phyloP scores from a whole-genome alignment of 2,329 filamentous ascomycete species.

The Rutstroemia sp. region DNA sequence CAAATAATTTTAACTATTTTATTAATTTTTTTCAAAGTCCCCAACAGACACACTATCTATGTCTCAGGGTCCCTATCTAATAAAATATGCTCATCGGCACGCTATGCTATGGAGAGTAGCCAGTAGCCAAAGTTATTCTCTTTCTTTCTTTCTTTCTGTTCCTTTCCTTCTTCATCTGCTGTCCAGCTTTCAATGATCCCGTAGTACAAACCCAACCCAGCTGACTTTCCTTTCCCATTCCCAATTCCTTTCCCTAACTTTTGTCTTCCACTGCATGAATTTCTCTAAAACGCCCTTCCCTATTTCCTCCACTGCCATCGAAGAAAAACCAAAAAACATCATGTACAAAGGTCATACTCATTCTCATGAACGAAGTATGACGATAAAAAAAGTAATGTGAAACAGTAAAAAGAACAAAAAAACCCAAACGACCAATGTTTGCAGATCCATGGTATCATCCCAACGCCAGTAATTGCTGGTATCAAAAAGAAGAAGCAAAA shows the following conservation, averaged over 20 bases:
- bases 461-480: constrained; percentile 19
- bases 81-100: too few relatives aligned
- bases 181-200: not conserved
- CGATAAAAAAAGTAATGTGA: not conserved
- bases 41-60: too few relatives aligned
- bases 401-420: constrained; percentile 8
- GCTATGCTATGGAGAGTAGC: too few relatives aligned
- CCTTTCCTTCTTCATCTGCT: too few relatives aligned
- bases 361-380: constrained; percentile 12
- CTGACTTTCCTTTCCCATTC: not conserved
- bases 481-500: constrained; percentile 16
- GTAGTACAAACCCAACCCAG: not conserved
- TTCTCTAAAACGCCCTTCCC: not conserved
- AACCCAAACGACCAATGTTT: constrained; percentile 8
- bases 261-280: not conserved
- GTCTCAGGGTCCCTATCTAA: too few relatives aligned
- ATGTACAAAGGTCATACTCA: not conserved
- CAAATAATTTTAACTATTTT: too few relatives aligned
- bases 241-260: not conserved
- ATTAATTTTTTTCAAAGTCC: too few relatives aligned
- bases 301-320: too few relatives aligned
- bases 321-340: not conserved
- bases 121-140: too few relatives aligned
- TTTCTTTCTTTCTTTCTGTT: too few relatives aligned
- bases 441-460: constrained; percentile 28